A percentile compares a stretch with the other conserved stretches of the same genome.
Evolutionary conservation across 2,329 filamentous ascomycete genomes (phyloP).

Genomic region (Phyllosticta ampelicida): DNA sequence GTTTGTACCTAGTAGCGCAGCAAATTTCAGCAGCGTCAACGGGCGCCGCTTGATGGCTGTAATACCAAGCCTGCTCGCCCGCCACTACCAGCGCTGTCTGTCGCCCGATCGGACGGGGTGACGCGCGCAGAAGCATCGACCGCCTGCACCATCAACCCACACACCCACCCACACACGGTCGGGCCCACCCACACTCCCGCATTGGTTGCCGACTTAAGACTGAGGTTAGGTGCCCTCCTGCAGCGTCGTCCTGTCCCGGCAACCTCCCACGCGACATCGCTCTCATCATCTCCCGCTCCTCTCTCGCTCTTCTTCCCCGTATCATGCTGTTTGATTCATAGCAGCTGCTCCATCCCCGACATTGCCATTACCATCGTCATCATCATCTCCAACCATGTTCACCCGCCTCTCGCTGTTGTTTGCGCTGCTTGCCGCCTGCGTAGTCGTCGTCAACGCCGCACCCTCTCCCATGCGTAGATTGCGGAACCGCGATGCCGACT

Average conservation of each 20-base stretch:
- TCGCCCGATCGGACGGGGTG: not conserved
- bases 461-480: not conserved
- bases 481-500: conserved; percentile 12
- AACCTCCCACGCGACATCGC: conserved; percentile 9
- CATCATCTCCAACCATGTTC: conserved; percentile 6
- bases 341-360: not conserved
- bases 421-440: conserved; percentile 1
- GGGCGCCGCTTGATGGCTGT: no score
- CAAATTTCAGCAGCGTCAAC: no score
- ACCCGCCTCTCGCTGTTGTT: conserved; percentile 7
- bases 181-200: not conserved
- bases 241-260: conserved; percentile 1
- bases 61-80: no score
- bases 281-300: not conserved
- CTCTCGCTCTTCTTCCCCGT: not conserved
- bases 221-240: not conserved
- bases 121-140: not conserved
- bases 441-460: not conserved
- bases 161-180: not conserved
- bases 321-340: conserved; percentile 2
- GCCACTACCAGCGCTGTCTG: not conserved
- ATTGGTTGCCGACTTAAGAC: not conserved
- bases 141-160: not conserved
- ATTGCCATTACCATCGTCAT: not conserved
- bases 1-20: no score